Base-by-base conservation (phyloP, 2,329 filamentous ascomycete genomes). In the Cytospora leucostoma region DNA sequence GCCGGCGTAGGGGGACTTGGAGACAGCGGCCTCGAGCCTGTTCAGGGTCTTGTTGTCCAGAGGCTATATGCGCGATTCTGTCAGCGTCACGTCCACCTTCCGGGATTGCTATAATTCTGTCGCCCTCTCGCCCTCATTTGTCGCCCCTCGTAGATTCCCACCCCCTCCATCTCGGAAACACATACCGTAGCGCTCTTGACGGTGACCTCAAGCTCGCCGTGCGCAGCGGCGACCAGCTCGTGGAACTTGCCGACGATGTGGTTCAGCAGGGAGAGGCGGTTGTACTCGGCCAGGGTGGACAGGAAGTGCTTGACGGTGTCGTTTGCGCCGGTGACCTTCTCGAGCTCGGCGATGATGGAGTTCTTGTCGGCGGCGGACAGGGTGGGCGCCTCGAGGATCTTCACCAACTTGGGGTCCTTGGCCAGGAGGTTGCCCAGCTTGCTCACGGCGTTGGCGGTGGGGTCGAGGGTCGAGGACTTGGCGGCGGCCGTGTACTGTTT, bases 231-330 rank as follows among this genome's bases (percentile, higher is more conserved):
- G 84, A 98, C 96, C 74, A 99, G 82, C 75, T 88, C 84, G 70
- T 76, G 83, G 74, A 97, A 99, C 86, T 98, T 97, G 75, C 90
- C 86, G 76, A 87, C 88, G 68, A 98, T 89, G 71, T 89, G 88
- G 78, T 89, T 84, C 67, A 99, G 85, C 67, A 95, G 82, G 68
- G 88, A 88, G 70, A 99, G 84, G 71, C 95, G 88, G 88, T 99
- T 99, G 88, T 99, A 96, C 82, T 95, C 92, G 70, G 95, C 94
- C 64, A 99, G 86, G 63, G 94, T 91, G 63, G 82, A 76, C 71
- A 99, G 86, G 84, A 99, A 93, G 86, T 97, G 96, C 88, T 95
- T 93, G 78, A 98, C 82, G 68, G 93, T 92, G 75, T 91, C 87
- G 77, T 88, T 77, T 70, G 80, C 79, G 71, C 89, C 90, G 68